Conservation (phyloP, 768 basidiomycete genomes). For the Lyophyllum atratum region DNA sequence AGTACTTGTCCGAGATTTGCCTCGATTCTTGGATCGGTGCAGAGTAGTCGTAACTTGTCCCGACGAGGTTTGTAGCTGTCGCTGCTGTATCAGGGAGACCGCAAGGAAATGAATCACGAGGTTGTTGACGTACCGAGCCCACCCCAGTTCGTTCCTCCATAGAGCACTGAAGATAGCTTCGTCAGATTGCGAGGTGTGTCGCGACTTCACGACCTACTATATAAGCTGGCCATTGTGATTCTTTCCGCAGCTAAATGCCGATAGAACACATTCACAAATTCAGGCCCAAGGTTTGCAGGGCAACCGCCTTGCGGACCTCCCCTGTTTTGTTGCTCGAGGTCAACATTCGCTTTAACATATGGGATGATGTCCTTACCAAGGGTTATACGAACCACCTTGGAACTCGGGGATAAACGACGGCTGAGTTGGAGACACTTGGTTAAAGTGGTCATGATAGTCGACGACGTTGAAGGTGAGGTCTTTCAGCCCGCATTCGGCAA, state of each 20-base stretch:
- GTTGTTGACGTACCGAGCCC: not conserved
- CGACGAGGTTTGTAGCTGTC: slow-evolving; percentile 7
- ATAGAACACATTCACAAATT: slow-evolving; percentile 13
- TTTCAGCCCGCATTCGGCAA: slow-evolving; percentile 4
- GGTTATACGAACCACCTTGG: slow-evolving; percentile 11
- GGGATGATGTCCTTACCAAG: not conserved
- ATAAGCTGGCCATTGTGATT: slow-evolving; percentile 11
- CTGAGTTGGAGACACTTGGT: slow-evolving; percentile 6
- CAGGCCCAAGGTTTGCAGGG: slow-evolving; percentile 7
- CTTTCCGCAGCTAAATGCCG: slow-evolving; percentile 9
- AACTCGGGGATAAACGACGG: slow-evolving; percentile 11
- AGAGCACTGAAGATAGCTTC: slow-evolving; percentile 1
- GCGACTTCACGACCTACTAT: not conserved
- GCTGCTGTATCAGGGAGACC: not conserved
- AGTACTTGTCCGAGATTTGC: slow-evolving; percentile 9
- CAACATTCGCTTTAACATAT: not conserved
- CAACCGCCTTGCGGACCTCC: slow-evolving; percentile 11
- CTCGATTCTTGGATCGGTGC: slow-evolving; percentile 10
- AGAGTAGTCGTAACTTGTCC: slow-evolving; percentile 11
- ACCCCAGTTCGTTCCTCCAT: slow-evolving; percentile 11
- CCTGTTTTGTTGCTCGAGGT: not conserved
- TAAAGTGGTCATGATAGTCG: slow-evolving; percentile 8
- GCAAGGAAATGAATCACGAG: not conserved
- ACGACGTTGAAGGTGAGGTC: slow-evolving; percentile 7
- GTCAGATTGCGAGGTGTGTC: not conserved